Evolutionary conservation across 2,329 filamentous ascomycete species (phyloP).

Genomic region (Colletotrichum limetticola): DNA sequence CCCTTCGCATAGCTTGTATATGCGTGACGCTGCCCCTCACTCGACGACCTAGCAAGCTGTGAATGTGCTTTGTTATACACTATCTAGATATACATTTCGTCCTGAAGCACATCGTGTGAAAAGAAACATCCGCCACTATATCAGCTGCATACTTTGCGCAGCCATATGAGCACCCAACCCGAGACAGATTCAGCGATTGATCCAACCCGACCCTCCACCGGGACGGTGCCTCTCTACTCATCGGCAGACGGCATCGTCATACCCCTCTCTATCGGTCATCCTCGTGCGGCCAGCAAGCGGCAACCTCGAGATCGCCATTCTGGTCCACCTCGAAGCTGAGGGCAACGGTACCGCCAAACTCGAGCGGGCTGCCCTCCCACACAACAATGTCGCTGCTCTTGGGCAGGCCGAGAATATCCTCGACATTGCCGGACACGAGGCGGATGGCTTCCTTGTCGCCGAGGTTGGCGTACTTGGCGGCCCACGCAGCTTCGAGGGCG

Average conservation of each 20-base stretch:
- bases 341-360: conserved; percentile 51
- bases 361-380: conserved; percentile 54
- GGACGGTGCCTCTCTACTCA: background rate
- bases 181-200: background rate
- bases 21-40: background rate
- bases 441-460: conserved; percentile 46
- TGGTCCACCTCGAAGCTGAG: conserved; percentile 46
- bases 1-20: background rate
- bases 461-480: conserved; percentile 51
- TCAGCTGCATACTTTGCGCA: background rate
- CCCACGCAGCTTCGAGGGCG: conserved; percentile 51
- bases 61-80: background rate
- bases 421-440: conserved; percentile 52
- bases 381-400: conserved; percentile 51
- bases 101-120: too few relatives aligned
- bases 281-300: conserved; percentile 43
- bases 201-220: background rate
- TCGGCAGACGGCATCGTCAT: background rate
- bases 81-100: too few relatives aligned
- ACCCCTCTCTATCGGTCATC: background rate
- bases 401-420: conserved; percentile 51
- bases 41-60: background rate
- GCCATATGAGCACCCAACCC: too few relatives aligned
- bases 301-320: conserved; percentile 39
- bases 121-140: background rate